Percentiles rank a stretch among this genome's conserved stretches.
Evolutionary conservation across 164 flowering plant genomes (phyloP).

Genomic region (Brasenia schreberi): DNA sequence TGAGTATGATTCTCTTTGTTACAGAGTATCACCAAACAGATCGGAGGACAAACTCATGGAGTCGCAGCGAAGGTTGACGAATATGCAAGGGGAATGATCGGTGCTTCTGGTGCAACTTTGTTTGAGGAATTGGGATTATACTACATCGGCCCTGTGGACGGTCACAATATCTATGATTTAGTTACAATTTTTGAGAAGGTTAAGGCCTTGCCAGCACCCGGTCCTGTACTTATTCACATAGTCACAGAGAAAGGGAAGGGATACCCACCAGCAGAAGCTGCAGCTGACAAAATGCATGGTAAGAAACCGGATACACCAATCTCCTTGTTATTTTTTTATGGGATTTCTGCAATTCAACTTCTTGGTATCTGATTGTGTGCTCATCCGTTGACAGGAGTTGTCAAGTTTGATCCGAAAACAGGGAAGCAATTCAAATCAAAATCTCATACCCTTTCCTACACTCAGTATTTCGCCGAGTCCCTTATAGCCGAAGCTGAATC

Average conservation of each 20-base stretch:
- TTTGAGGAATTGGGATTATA: conserved; percentile 18
- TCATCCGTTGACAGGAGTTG: conserved; percentile 21
- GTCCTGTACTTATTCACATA: conserved; percentile 37
- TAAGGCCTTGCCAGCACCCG: conserved; percentile 26
- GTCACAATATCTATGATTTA: conserved; percentile 23
- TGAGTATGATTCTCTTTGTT: not conserved
- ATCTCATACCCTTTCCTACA: conserved; percentile 57
- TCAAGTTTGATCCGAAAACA: conserved; percentile 32
- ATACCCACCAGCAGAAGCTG: conserved; percentile 33
- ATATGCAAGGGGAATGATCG: conserved; percentile 9
- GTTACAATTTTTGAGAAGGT: conserved; percentile 23
- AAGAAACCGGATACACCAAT: not conserved
- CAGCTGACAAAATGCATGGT: conserved; percentile 42
- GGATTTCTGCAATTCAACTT: not conserved
- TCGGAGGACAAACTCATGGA: conserved; percentile 18
- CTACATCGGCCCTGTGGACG: conserved; percentile 18
- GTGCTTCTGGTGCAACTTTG: conserved; percentile 5
- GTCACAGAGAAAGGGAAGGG: conserved; percentile 47
- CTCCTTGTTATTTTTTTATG: not conserved
- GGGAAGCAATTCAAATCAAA: conserved; percentile 31
- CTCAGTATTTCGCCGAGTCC: conserved; percentile 80
- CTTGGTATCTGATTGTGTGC: not conserved
- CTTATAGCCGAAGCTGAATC: conserved; percentile 70
- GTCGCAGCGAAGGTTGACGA: conserved; percentile 14
- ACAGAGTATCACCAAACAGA: conserved; percentile 27